phyloP scores from a whole-genome alignment of 805 yeast genomes.

The Yamadazyma akitaensis region DNA sequence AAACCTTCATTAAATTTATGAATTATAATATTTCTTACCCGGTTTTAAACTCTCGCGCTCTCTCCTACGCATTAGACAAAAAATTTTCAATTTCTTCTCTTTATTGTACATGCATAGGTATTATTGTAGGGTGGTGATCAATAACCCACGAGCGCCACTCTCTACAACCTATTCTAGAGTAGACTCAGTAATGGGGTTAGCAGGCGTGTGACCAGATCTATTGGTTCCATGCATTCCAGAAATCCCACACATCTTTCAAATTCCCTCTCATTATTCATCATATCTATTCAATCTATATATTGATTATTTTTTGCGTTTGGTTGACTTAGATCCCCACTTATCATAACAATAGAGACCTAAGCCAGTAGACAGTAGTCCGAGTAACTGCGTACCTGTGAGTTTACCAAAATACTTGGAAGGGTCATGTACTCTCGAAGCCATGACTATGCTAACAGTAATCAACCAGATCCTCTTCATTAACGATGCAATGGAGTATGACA shows the following conservation, averaged over 20 bases:
- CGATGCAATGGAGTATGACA: slow-evolving; percentile 82
- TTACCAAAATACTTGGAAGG: slow-evolving; percentile 25
- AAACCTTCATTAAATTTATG: not conserved
- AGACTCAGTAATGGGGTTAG: slow-evolving; percentile 39
- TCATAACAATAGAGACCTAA: slow-evolving; percentile 62
- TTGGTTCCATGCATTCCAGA: slow-evolving; percentile 12
- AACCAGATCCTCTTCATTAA: slow-evolving; percentile 86
- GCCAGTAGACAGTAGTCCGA: slow-evolving; percentile 50
- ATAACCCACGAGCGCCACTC: slow-evolving; percentile 40
- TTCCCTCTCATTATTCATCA: not conserved
- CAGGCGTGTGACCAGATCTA: slow-evolving; percentile 33
- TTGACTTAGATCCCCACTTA: slow-evolving; percentile 48
- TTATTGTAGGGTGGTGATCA: slow-evolving; percentile 46
- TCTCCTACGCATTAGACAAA: not conserved
- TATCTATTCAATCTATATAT: not conserved
- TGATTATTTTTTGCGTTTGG: not conserved
- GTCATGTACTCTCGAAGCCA: slow-evolving; percentile 45
- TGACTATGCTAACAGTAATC: slow-evolving; percentile 67
- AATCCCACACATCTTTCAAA: not conserved
- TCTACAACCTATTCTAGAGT: slow-evolving; percentile 50
- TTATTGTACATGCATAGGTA: slow-evolving; percentile 41
- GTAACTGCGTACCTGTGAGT: slow-evolving; percentile 43
- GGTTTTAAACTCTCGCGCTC: not conserved
- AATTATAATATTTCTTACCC: not conserved
- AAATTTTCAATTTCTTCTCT: slow-evolving; percentile 5